Percentiles rank a stretch among this genome's conserved stretches.
These are phyloP conservation scores for Huntiella moniliformis DNA, from an alignment of 2,329 filamentous ascomycete species.

Conservation along the genomic window DNA sequence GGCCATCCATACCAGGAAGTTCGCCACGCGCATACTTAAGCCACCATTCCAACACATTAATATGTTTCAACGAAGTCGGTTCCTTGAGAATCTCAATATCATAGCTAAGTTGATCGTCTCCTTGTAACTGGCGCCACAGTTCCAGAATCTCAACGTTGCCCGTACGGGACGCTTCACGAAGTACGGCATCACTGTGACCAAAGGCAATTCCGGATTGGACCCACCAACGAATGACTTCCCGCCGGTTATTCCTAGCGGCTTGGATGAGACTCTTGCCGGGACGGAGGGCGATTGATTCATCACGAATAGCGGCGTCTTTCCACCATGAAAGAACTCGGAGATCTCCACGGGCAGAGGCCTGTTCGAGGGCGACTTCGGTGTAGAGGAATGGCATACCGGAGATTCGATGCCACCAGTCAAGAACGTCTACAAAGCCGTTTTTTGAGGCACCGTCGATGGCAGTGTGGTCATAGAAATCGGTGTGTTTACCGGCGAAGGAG, in stretches of 20 bases:
- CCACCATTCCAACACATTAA: constrained; percentile 85
- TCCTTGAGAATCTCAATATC: constrained; percentile 70
- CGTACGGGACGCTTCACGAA: constrained; percentile 67
- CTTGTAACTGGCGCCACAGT: constrained; percentile 57
- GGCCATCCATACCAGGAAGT: constrained; percentile 33
- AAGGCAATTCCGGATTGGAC: constrained; percentile 62
- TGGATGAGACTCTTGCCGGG: constrained; percentile 70
- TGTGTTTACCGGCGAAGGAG: constrained; percentile 64
- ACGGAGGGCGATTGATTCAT: constrained; percentile 44
- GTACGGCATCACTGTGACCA: constrained; percentile 61
- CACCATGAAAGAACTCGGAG: constrained; percentile 86
- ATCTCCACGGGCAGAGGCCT: constrained; percentile 68
- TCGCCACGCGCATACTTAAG: constrained; percentile 44
- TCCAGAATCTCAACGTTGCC: constrained; percentile 72
- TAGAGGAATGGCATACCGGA: constrained; percentile 62
- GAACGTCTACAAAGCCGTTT: constrained; percentile 64
- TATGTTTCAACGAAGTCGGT: constrained; percentile 72
- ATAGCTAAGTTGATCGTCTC: constrained; percentile 48
- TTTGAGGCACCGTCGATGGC: constrained; percentile 75
- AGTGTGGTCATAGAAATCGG: constrained; percentile 49
- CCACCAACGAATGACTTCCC: constrained; percentile 73
- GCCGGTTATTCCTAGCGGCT: constrained; percentile 66
- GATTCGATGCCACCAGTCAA: constrained; percentile 83
- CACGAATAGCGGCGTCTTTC: constrained; percentile 48
- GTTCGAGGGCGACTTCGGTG: constrained; percentile 72